Base-by-base conservation (phyloP, 208 protist species). In the Naegleria fowleri region DNA sequence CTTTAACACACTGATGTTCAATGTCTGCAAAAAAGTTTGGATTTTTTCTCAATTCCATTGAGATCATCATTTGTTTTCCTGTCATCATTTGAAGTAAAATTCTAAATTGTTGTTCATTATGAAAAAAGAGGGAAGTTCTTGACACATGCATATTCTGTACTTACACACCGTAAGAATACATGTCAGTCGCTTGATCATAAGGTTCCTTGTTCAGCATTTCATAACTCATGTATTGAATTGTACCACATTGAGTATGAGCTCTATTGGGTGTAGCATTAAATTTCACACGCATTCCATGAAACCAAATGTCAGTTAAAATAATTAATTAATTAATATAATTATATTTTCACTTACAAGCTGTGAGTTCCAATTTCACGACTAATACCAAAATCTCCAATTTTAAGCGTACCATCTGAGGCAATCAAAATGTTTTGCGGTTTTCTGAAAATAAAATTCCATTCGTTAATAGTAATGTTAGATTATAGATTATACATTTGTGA, bases 351-450 rank as follows among this genome's bases (percentile, higher is more conserved):
- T 48, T 48, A 48, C 67, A 79, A 36, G 9, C 25, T 36, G 19
- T 79, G 67, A 36, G 67, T 79, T 36, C 67, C 67, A 25, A 79
- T 36, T 79, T 79, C 25, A 36, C 67, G 19, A 79, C 29, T 36
- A 52, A 67, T 67, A n/a, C 86, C 86, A 89, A 89, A 89, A 89
- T 89, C 86, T 36, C 67, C 67, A 79, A 79, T 89, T 67, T 89
- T 89, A 11, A 89, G 33, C 16, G 41, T 41, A 22, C 41, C 51
- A 7, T 67, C n/a, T 67, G 39, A 5, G 7, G 85, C 19, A 48
- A 89, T 29, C 5, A 89, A 40, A 33, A 89, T 41, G 59, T 89
- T 89, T 7, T 89, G 19, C 0, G 86, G 86, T 67, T 89, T 89
- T 75, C 58, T 75, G 4, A n/a, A n/a, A 75, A 75, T 75, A 5